Evolutionary conservation across 345 rosid species (phyloP), one percentile per base, ranked within the genome.

Genomic region (Mangifera indica): DNA sequence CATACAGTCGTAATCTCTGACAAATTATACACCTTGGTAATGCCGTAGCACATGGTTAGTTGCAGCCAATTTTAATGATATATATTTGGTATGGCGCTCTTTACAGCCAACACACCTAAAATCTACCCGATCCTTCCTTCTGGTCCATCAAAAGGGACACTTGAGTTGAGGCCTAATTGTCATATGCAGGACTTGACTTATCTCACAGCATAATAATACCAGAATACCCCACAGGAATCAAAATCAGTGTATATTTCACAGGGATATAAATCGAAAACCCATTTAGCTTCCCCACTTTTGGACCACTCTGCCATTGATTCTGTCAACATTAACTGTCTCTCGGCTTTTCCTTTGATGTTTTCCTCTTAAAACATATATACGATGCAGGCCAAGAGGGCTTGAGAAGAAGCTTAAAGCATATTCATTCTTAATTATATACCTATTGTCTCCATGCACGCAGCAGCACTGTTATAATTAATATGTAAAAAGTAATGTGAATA

Each of bases 331-430:
- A 20, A 17, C 69, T 70, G 42, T 12, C 67, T 45, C 22, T 70
- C 54, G 81, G 73, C 72, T 46, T 79, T 81, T 77, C 78, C 34
- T 26, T 76, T 58, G 78, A 52, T 57, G 65, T 79, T 81, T 74
- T 74, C 79, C 73, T 58, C 10, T 0, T 15, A 56, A 10, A 14
- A 22, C 61, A 12, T 57, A 0, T 4, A 21, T 12, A 74, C 42
- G 9, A 37, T 37, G 42, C 9, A 9, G 42, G 42, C 42, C 8
- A 37, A 29, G 32, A 29, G 32, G 32, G 32, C 32, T 29, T 29
- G 32, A 29, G 32, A 29, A 29, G 32, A 29, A 42, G 52, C 26
- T 40, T 60, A 40, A n/a, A 49, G 9, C 11, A 13, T n/a, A n/a
- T 40, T 15, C 4, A n/a, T 51, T 15, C 45, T 29, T 59, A 24